phyloP scores from a whole-genome alignment of 176 grass and related monocot species.

The Oryza longistaminata region DNA sequence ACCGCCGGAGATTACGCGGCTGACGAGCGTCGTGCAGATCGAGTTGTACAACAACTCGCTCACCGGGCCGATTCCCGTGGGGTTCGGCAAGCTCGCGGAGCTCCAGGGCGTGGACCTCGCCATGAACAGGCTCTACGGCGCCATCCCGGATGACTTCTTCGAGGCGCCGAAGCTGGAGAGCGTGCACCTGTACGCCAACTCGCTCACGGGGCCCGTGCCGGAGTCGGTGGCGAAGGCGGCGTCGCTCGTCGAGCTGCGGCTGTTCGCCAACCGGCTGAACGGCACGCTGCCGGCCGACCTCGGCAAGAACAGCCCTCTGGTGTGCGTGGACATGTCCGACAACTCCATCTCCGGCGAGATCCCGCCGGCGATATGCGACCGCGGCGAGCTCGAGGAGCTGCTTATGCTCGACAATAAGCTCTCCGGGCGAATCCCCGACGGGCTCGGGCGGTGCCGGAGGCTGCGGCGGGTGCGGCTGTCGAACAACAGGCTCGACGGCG shows the following conservation, averaged over 20 bases:
- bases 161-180: conserved; percentile 59
- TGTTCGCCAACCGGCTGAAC: conserved; percentile 66
- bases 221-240: conserved; percentile 29
- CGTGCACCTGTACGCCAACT: conserved; percentile 68
- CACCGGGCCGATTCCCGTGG: conserved; percentile 51
- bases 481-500: conserved; percentile 58
- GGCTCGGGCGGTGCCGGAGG: conserved; percentile 66
- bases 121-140: conserved; percentile 64
- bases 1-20: conserved; percentile 38
- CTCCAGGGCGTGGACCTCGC: conserved; percentile 55
- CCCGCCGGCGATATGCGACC: conserved; percentile 74
- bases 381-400: conserved; percentile 75
- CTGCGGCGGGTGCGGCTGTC: conserved; percentile 69
- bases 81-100: conserved; percentile 45
- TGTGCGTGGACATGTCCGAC: conserved; percentile 59
- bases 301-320: conserved; percentile 60
- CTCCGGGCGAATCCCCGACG: conserved; percentile 48
- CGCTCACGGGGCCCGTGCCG: conserved; percentile 55
- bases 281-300: conserved; percentile 63
- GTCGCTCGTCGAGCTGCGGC: conserved; percentile 63
- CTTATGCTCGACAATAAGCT: conserved; percentile 70
- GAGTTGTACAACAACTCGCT: conserved; percentile 88
- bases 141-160: conserved; percentile 81
- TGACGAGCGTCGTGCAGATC: conserved; percentile 62
- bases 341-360: conserved; percentile 75